Conservation (phyloP, 768 basidiomycete species). For the Tricholoma sp. region DNA sequence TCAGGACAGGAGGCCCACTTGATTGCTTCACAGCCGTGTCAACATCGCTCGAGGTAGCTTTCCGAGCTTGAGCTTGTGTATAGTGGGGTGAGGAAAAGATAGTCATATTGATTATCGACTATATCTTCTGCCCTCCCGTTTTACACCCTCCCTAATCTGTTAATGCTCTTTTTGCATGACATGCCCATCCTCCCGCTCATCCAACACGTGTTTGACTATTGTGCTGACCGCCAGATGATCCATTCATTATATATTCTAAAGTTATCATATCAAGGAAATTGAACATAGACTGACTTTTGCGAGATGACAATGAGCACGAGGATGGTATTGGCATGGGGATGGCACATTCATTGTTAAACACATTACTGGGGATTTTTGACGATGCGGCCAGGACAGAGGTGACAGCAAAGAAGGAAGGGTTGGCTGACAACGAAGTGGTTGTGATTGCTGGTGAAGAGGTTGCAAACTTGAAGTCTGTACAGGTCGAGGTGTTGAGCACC, state of each 20-base stretch:
- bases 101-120: too few species aligned
- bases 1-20: too few species aligned
- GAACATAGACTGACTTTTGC: constrained; percentile 54
- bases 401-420: neutral
- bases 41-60: too few species aligned
- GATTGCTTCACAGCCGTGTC: too few species aligned
- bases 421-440: neutral
- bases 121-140: constrained; percentile 81
- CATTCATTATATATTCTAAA: constrained; percentile 32
- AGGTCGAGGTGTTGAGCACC: neutral
- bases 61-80: too few species aligned
- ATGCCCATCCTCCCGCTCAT: constrained; percentile 84
- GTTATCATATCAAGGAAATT: constrained; percentile 68
- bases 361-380: constrained; percentile 56
- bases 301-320: constrained; percentile 66
- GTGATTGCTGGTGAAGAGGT: neutral
- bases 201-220: constrained; percentile 90
- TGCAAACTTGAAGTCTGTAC: neutral
- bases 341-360: constrained; percentile 69
- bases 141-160: constrained; percentile 82
- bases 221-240: constrained; percentile 51
- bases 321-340: constrained; percentile 36
- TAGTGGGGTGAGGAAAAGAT: too few species aligned
- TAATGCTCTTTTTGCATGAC: constrained; percentile 92
- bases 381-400: constrained; percentile 17